Base-by-base conservation (phyloP, 129 eudicot species). In the Gnaphalium uliginosum region DNA sequence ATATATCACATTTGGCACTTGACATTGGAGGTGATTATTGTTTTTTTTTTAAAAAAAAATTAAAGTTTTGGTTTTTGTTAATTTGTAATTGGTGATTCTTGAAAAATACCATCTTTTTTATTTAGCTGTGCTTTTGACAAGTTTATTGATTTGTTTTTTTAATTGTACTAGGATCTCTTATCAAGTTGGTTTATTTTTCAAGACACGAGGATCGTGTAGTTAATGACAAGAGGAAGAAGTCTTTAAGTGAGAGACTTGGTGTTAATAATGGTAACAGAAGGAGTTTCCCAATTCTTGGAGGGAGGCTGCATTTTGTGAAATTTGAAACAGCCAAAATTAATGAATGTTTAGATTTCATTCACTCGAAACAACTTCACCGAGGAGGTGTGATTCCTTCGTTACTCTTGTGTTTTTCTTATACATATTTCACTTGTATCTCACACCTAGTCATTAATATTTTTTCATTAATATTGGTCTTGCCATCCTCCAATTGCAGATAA, bases 221-320 rank as follows among this genome's bases (percentile, higher is more conserved):
- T 50, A 84, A 81, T 75, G 93, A 94, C 64, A 83, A 86, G 85
- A 91, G 94, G 78, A 87, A 83, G 76, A 81, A 65, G 82, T 86
- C 88, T 4, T 23, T 79, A 53, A 81, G 84, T 74, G 89, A 85
- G 41, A 85, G 86, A 81, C 84, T 91, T 79, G 97, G 99, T 50
- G 79, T 91, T 76, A 71, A 80, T 6, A 87, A 84, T 84, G 89
- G 88, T 62, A 84, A 39, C 81, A 79, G 93, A 51, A 85, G 99
- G 79, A 89, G 90, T 80, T 94, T 85, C 51, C 99, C 97, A 4
- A 87, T 94, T 32, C 97, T 91, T 75, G 99, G 99, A 18, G 97
- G 99, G 62, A 84, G 99, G 77, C 87, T 94, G 56, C 99, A 94
- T 87, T 94, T 94, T 84, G 97, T 94, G 18, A 94, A 91, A 84